Evolutionary conservation across 2,329 filamentous ascomycete species (phyloP), one percentile per base, ranked within the genome.

Genomic region (Rhytidhysteron rufulum): DNA sequence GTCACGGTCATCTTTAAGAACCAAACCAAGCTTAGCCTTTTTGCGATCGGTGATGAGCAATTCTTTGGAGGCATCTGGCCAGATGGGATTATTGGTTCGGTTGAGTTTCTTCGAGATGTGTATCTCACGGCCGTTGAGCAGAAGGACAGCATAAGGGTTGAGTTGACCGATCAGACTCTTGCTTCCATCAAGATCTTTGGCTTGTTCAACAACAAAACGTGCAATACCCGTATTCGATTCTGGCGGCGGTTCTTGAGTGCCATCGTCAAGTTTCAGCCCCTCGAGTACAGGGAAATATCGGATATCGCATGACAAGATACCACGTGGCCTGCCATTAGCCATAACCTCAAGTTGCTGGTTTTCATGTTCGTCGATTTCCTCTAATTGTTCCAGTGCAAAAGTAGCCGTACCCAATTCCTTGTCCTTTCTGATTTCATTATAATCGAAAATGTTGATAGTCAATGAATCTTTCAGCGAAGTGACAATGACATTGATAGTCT

Each of bases 41-140:
- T 89, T 95, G 47, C 87, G 84, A 62, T 98, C 90, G 1, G 90
- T 96, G 60, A 98, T 91, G 45, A 98, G 80, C 53, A 98, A 82
- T 60, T 98, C 93, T 69, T 95, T 95, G 52, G 83, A 86, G 5
- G 87, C 87, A 60, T 97, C 85, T 39, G 91, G 85, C 84, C 90
- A 98, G 55, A 98, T 90, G 6, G 93, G 93, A 55, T 95, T 93
- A 70, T 98, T 98, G 44, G 89, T 97, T 45, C 91, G 85, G 77
- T 97, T 98, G 55, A 96, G 78, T 66, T 90, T 94, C 69, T 89
- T 88, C 39, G 90, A 95, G 41, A 82, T 77, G 55, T 95, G 89
- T 4, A 97, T 78, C 61, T 94, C 85, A 67, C 93, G 95, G 48
- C 88, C 86, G 56, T 98, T 98, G 53, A 98, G 79, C 32, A 96